These are phyloP conservation scores for Gossypium thurberi DNA, from an alignment of 345 rosid genomes.

Conservation along the genomic window DNA sequence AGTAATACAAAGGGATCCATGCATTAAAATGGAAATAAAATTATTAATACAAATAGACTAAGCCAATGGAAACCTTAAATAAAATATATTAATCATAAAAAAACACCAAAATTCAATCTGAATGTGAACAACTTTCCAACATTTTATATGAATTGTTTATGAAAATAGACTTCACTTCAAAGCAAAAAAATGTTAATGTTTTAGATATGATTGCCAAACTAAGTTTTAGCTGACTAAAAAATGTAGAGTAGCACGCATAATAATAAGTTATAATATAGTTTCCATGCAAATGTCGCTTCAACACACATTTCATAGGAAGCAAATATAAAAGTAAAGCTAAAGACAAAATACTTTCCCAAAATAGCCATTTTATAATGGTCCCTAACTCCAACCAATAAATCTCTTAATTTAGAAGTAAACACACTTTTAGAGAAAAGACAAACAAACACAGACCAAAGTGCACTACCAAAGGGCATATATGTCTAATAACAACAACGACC, in stretches of 20 bases:
- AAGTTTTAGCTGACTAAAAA: background rate
- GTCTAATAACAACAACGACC: background rate
- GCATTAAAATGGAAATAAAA: too few relatives aligned
- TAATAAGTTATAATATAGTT: background rate
- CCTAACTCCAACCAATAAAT: background rate
- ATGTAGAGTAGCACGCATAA: background rate
- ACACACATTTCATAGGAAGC: background rate
- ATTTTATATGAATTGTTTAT: background rate
- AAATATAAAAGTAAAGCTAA: background rate
- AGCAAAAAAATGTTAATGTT: background rate
- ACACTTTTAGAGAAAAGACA: background rate
- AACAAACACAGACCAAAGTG: background rate
- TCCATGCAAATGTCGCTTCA: background rate
- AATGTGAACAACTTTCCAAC: background rate
- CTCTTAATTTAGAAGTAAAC: constrained; percentile 4
- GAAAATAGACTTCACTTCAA: background rate
- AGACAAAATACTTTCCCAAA: background rate
- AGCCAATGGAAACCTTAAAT: too few relatives aligned
- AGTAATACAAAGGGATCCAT: too few relatives aligned
- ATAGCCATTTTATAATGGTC: background rate
- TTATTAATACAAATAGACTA: too few relatives aligned
- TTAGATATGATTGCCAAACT: background rate
- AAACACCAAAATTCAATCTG: too few relatives aligned
- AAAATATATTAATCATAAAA: too few relatives aligned
- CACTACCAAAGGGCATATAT: constrained; percentile 1